Evolutionary conservation across 805 yeast genomes (phyloP), one percentile per base, ranked within the genome.

Genomic region (Myxozyma geophila): DNA sequence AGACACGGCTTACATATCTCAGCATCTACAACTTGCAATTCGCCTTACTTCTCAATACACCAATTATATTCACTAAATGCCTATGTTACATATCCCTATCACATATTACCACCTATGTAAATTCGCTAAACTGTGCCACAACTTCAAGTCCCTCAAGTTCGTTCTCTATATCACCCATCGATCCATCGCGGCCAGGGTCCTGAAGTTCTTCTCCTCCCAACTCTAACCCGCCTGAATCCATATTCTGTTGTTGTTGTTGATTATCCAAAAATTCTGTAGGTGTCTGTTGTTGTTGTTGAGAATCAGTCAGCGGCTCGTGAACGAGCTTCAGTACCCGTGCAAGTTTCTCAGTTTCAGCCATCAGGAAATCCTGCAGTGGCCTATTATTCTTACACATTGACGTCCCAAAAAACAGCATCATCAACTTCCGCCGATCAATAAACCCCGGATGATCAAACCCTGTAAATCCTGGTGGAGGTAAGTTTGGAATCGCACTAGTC

Each of bases 321-420:
- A 48, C 15, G 8, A 7, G 15, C 3, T 21, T 48, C 33, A 58
- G 21, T 8, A 52, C 40, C 28, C 21, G 12, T 4, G 62, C 62
- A 9, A 58, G 23, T 36, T 46, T 46, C 8, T 58, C 56, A 15
- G 62, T 58, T 21, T 58, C 50, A 37, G 10, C 49, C 28, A 58
- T 23, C 56, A 58, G 44, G 40, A 17, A 51, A 9, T 53, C 48
- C 43, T 58, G 62, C 33, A 58, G 35, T 39, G 56, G 62, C 39
- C 53, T 36, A 39, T 58, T 53, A 44, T 52, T 47, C 43, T 46
- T 58, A 23, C 53, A 51, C 17, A 58, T 43, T 15, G 41, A 4
- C 33, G 62, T 58, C 13, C 51, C 57, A 52, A 58, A 58, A 44
- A 46, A 58, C 15, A 58, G 51, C 57, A 49, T 47, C 57, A 58